A percentile compares a stretch with the other conserved stretches of the same genome.
phyloP scores from a whole-genome alignment of 108 stramenopile species.

The Pseudonitzschia delicatissima region DNA sequence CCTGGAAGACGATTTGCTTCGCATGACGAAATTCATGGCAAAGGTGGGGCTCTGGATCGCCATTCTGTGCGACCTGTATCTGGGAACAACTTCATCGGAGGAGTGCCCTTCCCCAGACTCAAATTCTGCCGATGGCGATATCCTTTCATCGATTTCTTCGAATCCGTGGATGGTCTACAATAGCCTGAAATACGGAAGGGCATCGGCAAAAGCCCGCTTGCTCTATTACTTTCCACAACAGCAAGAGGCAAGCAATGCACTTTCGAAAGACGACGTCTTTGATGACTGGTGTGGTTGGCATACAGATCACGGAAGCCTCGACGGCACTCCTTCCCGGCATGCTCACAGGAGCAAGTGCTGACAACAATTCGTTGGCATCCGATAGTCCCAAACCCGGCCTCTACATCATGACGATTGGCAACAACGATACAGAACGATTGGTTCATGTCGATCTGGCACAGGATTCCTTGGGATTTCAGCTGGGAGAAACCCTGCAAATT shows the following conservation, averaged over 20 bases:
- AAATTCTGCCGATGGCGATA: background rate
- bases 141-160: background rate
- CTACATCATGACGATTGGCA: conserved; percentile 61
- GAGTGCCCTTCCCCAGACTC: background rate
- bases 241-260: background rate
- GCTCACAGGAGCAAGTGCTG: conserved; percentile 63
- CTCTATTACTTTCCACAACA: conserved; percentile 86
- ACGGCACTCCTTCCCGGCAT: conserved; percentile 87
- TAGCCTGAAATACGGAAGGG: conserved; percentile 1
- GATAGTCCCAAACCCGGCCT: conserved; percentile 52
- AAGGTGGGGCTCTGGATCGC: conserved; percentile 78
- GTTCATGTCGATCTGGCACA: conserved; percentile 63
- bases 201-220: conserved; percentile 80
- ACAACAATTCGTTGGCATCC: conserved; percentile 26
- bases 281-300: conserved; percentile 94
- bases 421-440: conserved; percentile 16
- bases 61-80: conserved; percentile 34
- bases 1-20: conserved; percentile 75
- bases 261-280: conserved; percentile 2
- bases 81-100: no score
- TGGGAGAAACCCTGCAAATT: conserved; percentile 91
- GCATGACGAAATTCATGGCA: conserved; percentile 68
- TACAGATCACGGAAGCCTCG: conserved; percentile 75
- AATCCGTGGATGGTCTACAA: conserved; percentile 9
- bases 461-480: conserved; percentile 81